Conservation (phyloP, 805 yeast species). For the Saccharomycopsis guyanensis region DNA sequence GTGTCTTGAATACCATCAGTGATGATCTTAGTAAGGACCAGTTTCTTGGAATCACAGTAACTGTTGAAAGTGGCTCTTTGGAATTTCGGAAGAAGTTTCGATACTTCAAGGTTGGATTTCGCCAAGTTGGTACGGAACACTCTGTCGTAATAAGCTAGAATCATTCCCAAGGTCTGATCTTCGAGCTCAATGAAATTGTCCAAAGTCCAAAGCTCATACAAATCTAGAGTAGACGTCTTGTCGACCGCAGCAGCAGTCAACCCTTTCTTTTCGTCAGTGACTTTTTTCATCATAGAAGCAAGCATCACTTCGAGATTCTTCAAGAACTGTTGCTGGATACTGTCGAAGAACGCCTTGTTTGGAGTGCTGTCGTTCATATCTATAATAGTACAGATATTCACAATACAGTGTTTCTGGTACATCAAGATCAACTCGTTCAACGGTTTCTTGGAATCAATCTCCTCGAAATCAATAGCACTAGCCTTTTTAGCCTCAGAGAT, state of each 20-base stretch:
- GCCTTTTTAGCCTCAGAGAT: conserved; percentile 12
- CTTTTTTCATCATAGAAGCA: conserved; percentile 25
- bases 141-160: conserved; percentile 43
- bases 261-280: conserved; percentile 22
- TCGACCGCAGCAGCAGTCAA: conserved; percentile 9
- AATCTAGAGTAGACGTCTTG: conserved; percentile 17
- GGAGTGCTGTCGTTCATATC: conserved; percentile 25
- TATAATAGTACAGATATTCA: conserved; percentile 25
- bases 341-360: conserved; percentile 25
- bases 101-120: conserved; percentile 32
- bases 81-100: conserved; percentile 34
- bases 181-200: conserved; percentile 32
- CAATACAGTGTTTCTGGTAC: conserved; percentile 33
- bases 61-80: conserved; percentile 48
- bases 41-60: conserved; percentile 43
- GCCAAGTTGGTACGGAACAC: conserved; percentile 39
- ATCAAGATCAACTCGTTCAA: conserved; percentile 32
- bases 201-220: conserved; percentile 20
- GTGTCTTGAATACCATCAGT: conserved; percentile 33
- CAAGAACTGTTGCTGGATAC: conserved; percentile 30
- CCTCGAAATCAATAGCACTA: conserved; percentile 21
- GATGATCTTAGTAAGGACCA: conserved; percentile 33
- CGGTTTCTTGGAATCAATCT: conserved; percentile 29
- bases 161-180: conserved; percentile 38
- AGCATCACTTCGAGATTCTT: conserved; percentile 29